Base-by-base conservation (phyloP, 495 filamentous ascomycete genomes). In the Aspergillus baeticus region DNA sequence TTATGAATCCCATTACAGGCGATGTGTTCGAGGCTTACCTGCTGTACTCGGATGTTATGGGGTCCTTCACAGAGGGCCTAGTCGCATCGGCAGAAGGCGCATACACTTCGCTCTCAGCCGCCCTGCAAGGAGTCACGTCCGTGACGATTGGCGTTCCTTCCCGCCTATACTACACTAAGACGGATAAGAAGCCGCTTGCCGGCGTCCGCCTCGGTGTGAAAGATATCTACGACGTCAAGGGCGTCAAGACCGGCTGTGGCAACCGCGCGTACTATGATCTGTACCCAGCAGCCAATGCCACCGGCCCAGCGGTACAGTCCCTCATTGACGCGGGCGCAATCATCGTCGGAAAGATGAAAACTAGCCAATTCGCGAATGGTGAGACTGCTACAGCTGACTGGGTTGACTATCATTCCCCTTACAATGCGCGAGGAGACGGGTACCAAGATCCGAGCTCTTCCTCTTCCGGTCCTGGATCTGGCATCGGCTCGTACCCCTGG, bases 291-390 rank as follows among this genome's bases (percentile, higher is more conserved):
- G 51, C 59, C 3, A 71, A 65, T 2, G 45, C 58, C 26, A 78
- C 68, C 2, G 71, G 65, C 10, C 39, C 66, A 11, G 65, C 64
- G 15, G 61, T 79, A 5, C 68, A 76, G 46, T 55, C 60, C 8
- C 68, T 82, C 1, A 55, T 79, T 13, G 64, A 76, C 51, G 60
- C 65, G 2, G 78, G 79, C 14, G 78, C 72, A n/a, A 60, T 80
- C 6, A 51, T 80, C 29, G 69, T 82, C 0, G 79, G 79, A 2
- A 80, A 81, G 52, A 74, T 70, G 34, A 76, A 75, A 22, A 77
- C 75, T 0, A 69, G 65, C 10, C 77, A 82, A 54, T 75, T 82
- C 50, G 71, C 75, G 10, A 70, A 73, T 22, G 70, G 71, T 3
- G 68, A 76, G 37, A 55, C 51, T 4, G 60, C 72, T 1, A 73